Evolutionary conservation across 208 protist genomes (phyloP), one percentile per base, ranked within the genome.

Genomic region (Leishmania arabica): DNA sequence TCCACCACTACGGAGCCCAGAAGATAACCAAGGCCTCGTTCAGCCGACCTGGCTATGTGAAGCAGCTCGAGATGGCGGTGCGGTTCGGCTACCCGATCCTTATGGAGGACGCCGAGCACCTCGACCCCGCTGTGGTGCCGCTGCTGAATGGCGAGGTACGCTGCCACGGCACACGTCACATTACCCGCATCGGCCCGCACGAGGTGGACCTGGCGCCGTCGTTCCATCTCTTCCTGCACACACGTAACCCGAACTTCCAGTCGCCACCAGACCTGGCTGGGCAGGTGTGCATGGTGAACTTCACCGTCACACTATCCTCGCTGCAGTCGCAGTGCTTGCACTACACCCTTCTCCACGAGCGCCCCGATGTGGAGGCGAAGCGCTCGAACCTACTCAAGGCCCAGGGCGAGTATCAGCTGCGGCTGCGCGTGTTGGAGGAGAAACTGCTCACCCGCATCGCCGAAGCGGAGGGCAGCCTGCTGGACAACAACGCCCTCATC

Each of bases 41-140:
- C 88, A 91, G 95, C n/a, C 98, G 99, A 66, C 66, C 82, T 7
- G 93, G 95, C 15, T 99, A 99, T 88, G 91, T 99, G 81, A 99
- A 99, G 90, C 96, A 99, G 73, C 90, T 99, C 8, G 99, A 99
- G 84, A 98, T 92, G 80, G 96, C 99, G 0, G 87, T 99, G 17
- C 96, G 99, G 27, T 99, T 99, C 77, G 99, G 99, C 80, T 99
- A 96, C 74, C 95, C 99, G n/a, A 89, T 99, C 53, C 85, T 99
- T 6, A 96, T 99, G n/a, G 92, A 99, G 77, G 99, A 99, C 89
- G 99, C 99, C 34, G 99, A 99, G 89, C 90, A 95, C 58, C 95
- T 99, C 77, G 99, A 99, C 90, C 99, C 99, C 42, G 92, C 99
- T 4, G 86, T 99, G 21, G 98, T 98, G 76, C 99, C 99, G 54